Evolutionary conservation across 2,329 filamentous ascomycete species (phyloP).

Genomic region (Albophoma yamanashiensis): DNA sequence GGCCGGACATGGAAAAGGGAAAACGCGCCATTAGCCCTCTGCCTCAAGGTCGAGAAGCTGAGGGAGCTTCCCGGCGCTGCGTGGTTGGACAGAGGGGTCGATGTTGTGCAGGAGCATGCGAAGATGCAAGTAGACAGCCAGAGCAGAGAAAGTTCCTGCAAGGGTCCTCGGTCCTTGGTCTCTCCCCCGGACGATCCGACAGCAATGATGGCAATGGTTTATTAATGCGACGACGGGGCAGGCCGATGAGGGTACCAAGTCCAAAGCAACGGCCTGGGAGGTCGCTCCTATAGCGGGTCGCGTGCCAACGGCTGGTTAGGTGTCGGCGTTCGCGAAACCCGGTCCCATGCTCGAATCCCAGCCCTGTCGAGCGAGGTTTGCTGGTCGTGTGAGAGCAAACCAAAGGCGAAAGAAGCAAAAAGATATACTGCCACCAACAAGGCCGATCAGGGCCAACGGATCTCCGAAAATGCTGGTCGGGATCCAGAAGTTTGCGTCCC

Average conservation of each 20-base stretch:
- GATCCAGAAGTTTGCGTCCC: slow-evolving; percentile 3
- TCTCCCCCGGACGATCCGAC: background rate
- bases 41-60: background rate
- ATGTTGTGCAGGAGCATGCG: background rate
- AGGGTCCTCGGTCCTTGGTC: slow-evolving; percentile 1
- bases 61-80: slow-evolving; percentile 2
- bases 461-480: slow-evolving; percentile 1
- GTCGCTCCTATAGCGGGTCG: slow-evolving; percentile 3
- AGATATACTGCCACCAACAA: background rate
- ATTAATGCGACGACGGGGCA: background rate
- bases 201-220: background rate
- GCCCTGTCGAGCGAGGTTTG: background rate
- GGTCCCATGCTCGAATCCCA: background rate
- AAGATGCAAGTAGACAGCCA: background rate
- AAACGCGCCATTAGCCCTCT: slow-evolving; percentile 31
- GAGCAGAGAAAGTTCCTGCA: background rate
- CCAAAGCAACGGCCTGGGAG: background rate
- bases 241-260: background rate
- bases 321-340: background rate
- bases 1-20: slow-evolving; percentile 36
- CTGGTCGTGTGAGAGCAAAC: background rate
- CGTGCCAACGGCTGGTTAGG: background rate
- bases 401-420: background rate
- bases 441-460: background rate
- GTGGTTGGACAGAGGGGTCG: slow-evolving; percentile 1